A percentile compares a stretch with the other conserved stretches of the same genome.
These are phyloP conservation scores for Pichia sp. DNA, from an alignment of 1,139 yeast genomes.

Conservation along the genomic window DNA sequence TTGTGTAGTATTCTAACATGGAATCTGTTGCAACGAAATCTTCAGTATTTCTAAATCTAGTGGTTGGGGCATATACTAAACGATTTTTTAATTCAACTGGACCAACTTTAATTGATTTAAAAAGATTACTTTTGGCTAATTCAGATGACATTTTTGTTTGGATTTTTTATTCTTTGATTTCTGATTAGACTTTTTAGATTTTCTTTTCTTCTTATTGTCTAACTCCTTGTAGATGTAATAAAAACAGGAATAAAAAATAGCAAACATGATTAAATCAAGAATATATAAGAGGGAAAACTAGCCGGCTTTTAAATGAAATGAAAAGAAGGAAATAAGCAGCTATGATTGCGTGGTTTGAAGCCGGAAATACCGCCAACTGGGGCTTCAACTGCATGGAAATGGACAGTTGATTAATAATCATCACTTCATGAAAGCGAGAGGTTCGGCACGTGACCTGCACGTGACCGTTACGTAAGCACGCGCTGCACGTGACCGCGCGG, in stretches of 20 bases:
- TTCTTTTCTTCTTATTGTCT: neutral
- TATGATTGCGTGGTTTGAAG: no score
- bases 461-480: no score
- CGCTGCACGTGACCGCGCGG: no score
- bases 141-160: neutral
- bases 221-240: neutral
- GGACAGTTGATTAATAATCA: no score
- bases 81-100: slow-evolving; percentile 35
- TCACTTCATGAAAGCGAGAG: no score
- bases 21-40: slow-evolving; percentile 43
- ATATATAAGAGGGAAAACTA: no score
- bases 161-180: neutral
- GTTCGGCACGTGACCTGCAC: no score
- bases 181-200: neutral
- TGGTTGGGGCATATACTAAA: slow-evolving; percentile 48
- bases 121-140: slow-evolving; percentile 34
- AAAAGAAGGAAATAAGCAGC: no score
- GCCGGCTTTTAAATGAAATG: no score
- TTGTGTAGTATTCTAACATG: slow-evolving; percentile 44
- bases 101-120: slow-evolving; percentile 47
- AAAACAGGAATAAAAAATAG: neutral
- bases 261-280: neutral
- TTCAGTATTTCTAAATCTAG: slow-evolving; percentile 42
- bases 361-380: no score
- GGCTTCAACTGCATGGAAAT: no score